These are phyloP conservation scores for Eucalyptus dawsonii DNA, from an alignment of 345 rosid genomes.

Conservation along the genomic window DNA sequence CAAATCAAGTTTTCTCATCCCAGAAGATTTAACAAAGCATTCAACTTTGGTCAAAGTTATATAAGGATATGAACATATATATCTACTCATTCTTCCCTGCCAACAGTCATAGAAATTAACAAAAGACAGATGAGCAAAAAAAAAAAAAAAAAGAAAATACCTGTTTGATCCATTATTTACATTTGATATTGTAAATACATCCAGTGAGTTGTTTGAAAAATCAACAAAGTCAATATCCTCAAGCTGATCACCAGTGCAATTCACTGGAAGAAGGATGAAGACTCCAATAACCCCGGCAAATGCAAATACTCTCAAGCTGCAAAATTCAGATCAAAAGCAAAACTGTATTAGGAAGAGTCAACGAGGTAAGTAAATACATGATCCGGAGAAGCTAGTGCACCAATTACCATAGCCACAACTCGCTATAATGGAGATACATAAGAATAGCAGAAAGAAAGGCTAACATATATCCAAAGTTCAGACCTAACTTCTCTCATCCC, in stretches of 20 bases:
- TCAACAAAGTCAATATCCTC: conserved; percentile 45
- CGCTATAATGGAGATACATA: background rate
- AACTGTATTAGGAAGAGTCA: background rate
- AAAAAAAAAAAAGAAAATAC: background rate
- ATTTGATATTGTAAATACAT: conserved; percentile 76
- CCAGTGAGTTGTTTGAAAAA: conserved; percentile 66
- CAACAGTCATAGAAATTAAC: background rate
- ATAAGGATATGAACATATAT: background rate
- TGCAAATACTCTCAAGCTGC: conserved; percentile 83
- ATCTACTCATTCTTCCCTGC: background rate
- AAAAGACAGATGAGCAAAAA: background rate
- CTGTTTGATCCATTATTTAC: conserved; percentile 39
- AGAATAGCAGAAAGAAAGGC: background rate
- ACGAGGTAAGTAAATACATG: background rate
- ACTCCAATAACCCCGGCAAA: conserved; percentile 81
- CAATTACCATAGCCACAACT: background rate
- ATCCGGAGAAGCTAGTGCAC: background rate
- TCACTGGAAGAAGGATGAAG: conserved; percentile 84
- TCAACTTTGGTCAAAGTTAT: background rate
- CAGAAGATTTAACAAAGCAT: background rate
- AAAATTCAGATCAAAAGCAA: conserved; percentile 23
- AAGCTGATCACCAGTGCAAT: conserved; percentile 63
- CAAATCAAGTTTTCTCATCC: background rate
- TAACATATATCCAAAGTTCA: background rate
- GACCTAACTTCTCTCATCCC: background rate